Evolutionary conservation across 345 rosid species (phyloP), one percentile per base, ranked within the genome.

Genomic region (Moricandia moricandioides): DNA sequence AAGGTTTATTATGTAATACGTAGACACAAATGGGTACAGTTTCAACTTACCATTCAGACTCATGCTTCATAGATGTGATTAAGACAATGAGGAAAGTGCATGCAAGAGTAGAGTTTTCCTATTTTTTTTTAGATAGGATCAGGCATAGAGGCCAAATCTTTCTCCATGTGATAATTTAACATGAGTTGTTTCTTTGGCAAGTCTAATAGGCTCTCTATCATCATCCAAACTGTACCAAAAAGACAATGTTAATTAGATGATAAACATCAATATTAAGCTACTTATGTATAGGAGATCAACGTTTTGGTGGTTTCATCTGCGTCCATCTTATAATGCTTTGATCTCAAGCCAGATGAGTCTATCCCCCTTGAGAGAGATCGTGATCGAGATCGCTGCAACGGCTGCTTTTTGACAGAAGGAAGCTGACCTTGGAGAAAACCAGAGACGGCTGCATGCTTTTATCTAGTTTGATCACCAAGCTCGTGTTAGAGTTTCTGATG

Each of bases 221-320:
- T 21, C 59, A 55, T 55, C 30, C 59, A 7, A 55, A 33, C 61
- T 71, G 10, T 62, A 61, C 7, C 18, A 40, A 43, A 30, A 66
- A 47, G 10, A 14, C 4, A 14, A 67, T 37, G 24, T 43, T 4
- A 16, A 43, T 8, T 29, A 37, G 34, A 33, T 56, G 4, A 35
- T 60, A 60, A 60, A 30, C 24, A 60, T 7, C 40, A 21, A 61
- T 61, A 33, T 31, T 60, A 14, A 40, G 2, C 12, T 56, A 11
- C 3, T 54, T 9, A 4, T 8, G 56, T 40, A 29, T 14, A 0
- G 4, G 37, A 57, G 55, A 62, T 27, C n/a, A 13, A 27, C 30
- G 13, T 30, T 31, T 47, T n/a, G 37, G 34, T 47, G 39, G 54
- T 18, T 8, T 71, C 75, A 71, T 49, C 61, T 62, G 57, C 39